Percentiles rank a stretch among this genome's conserved stretches.
Evolutionary conservation across 2,329 filamentous ascomycete genomes (phyloP).

Genomic region (Helicocarpus griseus): DNA sequence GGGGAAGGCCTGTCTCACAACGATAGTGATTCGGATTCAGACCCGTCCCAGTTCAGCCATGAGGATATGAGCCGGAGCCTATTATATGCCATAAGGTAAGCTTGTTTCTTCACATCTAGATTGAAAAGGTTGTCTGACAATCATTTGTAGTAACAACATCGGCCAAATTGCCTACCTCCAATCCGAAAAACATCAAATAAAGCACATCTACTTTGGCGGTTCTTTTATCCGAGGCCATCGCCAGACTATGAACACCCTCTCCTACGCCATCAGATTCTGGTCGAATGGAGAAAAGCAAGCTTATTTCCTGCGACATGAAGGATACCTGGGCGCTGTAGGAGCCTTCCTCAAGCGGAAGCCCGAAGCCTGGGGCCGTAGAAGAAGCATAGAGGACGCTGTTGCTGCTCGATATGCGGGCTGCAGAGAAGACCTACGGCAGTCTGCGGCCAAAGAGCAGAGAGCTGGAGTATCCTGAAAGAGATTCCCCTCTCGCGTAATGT

Average conservation of each 20-base stretch:
- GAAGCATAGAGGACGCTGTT: slow-evolving; percentile 54
- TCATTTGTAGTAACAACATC: slow-evolving; percentile 91
- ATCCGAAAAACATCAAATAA: slow-evolving; percentile 82
- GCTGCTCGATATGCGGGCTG: slow-evolving; percentile 19
- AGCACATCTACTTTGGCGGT: slow-evolving; percentile 94
- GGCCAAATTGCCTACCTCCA: slow-evolving; percentile 97
- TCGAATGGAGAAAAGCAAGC: slow-evolving; percentile 87
- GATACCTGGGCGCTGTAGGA: slow-evolving; percentile 86
- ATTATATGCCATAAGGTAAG: slow-evolving; percentile 72
- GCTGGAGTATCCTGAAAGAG: background rate
- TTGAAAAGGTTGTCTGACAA: background rate
- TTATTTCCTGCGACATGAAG: slow-evolving; percentile 91
- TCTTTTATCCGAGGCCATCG: slow-evolving; percentile 93
- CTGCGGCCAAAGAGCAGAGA: background rate
- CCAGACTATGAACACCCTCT: slow-evolving; percentile 95
- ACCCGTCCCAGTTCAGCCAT: slow-evolving; percentile 52
- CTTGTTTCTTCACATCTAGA: background rate
- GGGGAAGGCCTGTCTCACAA: slow-evolving; percentile 49
- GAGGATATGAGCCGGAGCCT: slow-evolving; percentile 86
- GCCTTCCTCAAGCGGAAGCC: slow-evolving; percentile 90
- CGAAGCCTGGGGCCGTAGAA: slow-evolving; percentile 77
- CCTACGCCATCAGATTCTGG: slow-evolving; percentile 97
- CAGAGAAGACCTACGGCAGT: background rate
- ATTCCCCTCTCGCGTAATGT: background rate
- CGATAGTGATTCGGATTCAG: slow-evolving; percentile 31